These are phyloP conservation scores for Schizothecium vesticola DNA, from an alignment of 495 filamentous ascomycete genomes.

Conservation along the genomic window DNA sequence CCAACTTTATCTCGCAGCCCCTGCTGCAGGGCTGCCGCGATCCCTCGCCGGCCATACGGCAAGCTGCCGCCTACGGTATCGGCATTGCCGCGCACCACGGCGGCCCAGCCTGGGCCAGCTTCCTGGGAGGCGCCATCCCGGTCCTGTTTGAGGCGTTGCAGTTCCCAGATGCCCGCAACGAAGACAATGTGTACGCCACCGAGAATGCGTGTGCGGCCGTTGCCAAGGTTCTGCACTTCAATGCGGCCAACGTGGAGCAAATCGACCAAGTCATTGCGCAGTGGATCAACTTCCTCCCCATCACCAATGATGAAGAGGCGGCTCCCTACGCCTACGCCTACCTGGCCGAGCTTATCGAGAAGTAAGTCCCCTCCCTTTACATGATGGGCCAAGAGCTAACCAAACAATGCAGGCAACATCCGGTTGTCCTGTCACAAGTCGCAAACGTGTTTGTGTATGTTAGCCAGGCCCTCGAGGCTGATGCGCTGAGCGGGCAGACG, in stretches of 20 bases:
- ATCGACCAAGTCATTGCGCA: constrained; percentile 63
- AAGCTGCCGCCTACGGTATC: constrained; percentile 94
- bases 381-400: neutral
- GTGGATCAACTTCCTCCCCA: constrained; percentile 87
- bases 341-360: constrained; percentile 82
- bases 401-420: constrained; percentile 64
- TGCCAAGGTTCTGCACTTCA: constrained; percentile 92
- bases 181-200: constrained; percentile 92
- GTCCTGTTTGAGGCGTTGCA: constrained; percentile 78
- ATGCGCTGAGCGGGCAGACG: constrained; percentile 80
- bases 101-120: constrained; percentile 74
- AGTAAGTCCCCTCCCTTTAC: constrained; percentile 60
- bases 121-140: constrained; percentile 71
- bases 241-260: constrained; percentile 65
- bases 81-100: constrained; percentile 94
- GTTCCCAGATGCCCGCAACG: constrained; percentile 70
- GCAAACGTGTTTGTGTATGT: constrained; percentile 76
- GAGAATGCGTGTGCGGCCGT: constrained; percentile 97
- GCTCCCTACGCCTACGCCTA: constrained; percentile 95
- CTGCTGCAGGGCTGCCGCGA: constrained; percentile 79
- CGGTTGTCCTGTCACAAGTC: constrained; percentile 67
- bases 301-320: constrained; percentile 94
- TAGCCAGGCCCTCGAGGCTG: constrained; percentile 80
- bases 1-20: constrained; percentile 76
- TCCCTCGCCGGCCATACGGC: constrained; percentile 80